phyloP scores from a whole-genome alignment of 192 early-diverging fungal genomes.

The Entomortierella lignicola region DNA sequence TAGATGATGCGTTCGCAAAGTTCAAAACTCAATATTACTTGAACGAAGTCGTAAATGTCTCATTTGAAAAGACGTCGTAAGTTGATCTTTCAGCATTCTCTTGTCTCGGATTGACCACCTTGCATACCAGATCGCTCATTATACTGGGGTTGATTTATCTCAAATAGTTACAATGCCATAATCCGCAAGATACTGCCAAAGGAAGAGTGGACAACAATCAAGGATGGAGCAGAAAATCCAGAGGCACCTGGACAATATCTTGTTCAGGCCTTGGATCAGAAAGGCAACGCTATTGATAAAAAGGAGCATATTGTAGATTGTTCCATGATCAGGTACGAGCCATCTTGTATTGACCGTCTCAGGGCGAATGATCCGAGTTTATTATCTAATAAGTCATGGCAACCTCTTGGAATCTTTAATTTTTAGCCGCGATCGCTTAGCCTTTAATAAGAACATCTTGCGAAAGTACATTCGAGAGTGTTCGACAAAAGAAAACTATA shows the following conservation, averaged over 20 bases:
- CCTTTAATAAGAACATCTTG: constrained; percentile 77
- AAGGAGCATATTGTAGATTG: constrained; percentile 55
- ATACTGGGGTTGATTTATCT: not conserved
- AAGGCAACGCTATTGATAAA: constrained; percentile 63
- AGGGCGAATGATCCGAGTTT: too few relatives aligned
- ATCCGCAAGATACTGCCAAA: constrained; percentile 48
- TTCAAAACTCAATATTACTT: constrained; percentile 66
- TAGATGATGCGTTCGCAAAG: constrained; percentile 70
- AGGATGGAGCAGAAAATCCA: constrained; percentile 7
- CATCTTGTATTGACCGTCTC: too few relatives aligned
- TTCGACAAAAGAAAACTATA: constrained; percentile 71
- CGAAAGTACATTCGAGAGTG: constrained; percentile 78
- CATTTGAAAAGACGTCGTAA: constrained; percentile 53
- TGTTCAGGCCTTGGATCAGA: constrained; percentile 67
- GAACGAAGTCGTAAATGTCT: constrained; percentile 66
- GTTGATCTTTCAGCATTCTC: not conserved
- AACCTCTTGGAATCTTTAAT: not conserved
- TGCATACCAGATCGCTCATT: too few relatives aligned
- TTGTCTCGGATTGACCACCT: not conserved
- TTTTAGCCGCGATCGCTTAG: constrained; percentile 67
- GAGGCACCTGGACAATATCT: constrained; percentile 53
- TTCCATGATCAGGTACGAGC: constrained; percentile 45
- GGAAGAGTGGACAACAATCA: constrained; percentile 42
- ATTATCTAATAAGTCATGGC: too few relatives aligned
- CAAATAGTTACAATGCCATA: constrained; percentile 57